Conservation (phyloP, 75 land plant genomes). For the Azolla pinnata region DNA sequence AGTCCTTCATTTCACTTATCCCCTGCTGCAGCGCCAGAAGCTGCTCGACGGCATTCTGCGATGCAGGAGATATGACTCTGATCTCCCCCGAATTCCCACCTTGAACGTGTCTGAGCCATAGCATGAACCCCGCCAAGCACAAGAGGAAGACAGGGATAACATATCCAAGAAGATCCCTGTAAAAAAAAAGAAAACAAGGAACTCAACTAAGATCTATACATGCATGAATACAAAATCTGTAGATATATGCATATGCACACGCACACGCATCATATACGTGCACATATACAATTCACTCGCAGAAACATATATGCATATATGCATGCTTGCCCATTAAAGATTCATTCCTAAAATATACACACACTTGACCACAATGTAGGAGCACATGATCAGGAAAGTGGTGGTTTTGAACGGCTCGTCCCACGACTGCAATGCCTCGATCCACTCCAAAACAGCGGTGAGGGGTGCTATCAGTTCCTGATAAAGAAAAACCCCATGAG, state of each 20-base stretch:
- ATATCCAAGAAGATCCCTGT: conserved; percentile 71
- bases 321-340: background rate
- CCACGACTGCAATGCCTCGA: conserved; percentile 55
- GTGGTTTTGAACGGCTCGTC: conserved; percentile 63
- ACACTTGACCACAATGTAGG: conserved; percentile 62
- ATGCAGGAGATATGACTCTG: conserved; percentile 61
- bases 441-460: conserved; percentile 27
- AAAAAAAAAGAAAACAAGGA: conserved; percentile 6
- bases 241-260: background rate
- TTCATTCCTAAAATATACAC: conserved; percentile 1
- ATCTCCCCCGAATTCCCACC: conserved; percentile 38
- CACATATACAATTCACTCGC: background rate
- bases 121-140: conserved; percentile 49
- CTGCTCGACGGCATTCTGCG: conserved; percentile 81
- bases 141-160: conserved; percentile 36
- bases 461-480: conserved; percentile 75
- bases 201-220: background rate
- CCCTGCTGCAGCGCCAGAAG: conserved; percentile 83
- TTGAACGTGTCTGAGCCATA: conserved; percentile 42
- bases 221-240: background rate
- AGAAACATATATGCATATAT: background rate
- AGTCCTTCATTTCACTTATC: conserved; percentile 55
- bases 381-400: conserved; percentile 40
- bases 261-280: background rate
- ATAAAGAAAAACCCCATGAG: conserved; percentile 4